Evolutionary conservation across 2,329 filamentous ascomycete genomes (phyloP), one percentile per base, ranked within the genome.

Genomic region (Hypoxylon sp.): DNA sequence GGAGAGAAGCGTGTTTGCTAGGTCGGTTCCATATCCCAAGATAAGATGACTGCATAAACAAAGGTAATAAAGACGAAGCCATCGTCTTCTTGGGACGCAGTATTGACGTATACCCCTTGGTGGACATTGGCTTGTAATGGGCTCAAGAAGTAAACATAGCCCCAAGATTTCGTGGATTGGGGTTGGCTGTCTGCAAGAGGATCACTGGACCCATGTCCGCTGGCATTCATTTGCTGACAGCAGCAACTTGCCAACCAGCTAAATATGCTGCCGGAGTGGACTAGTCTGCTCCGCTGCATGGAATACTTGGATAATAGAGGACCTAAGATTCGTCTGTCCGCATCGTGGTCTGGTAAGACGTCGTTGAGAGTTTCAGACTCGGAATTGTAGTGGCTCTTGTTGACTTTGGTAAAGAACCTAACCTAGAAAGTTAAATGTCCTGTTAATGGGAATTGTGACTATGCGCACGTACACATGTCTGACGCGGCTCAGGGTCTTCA

Each of bases 1-100:
- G 24, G 46, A 51, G 52, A 35, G 50, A 55, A 51, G 65, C 55
- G 59, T 63, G 58, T 63, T 54, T 65, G 57, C 52, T 63, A 60
- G 33, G 37, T 65, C 50, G 66, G 69, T 55, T 70, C 63, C 42
- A 56, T 71, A 64, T 63, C 54, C 69, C 70, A 59, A 64, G 71
- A 69, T 65, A 62, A 69, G 68, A 66, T 70, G 60, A 70, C 65
- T 72, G 72, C 72, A 73, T 72, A 24, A 67, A 59, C 24, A 65
- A 67, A 39, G 68, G 62, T 51, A 68, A 63, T 67, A 37, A 66
- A 66, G 70, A 68, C 73, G 65, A 70, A 68, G 58, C 60, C 48
- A 35, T 71, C 53, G 44, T 62, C 33, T 55, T 62, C 44, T 55
- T 52, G 54, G 42, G 60, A 72, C 65, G 72, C 67, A 70, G 69